Percentiles rank a stretch among this genome's conserved stretches.
phyloP scores from a whole-genome alignment of 2,329 filamentous ascomycete species.

The Curvularia hawaiiensis region DNA sequence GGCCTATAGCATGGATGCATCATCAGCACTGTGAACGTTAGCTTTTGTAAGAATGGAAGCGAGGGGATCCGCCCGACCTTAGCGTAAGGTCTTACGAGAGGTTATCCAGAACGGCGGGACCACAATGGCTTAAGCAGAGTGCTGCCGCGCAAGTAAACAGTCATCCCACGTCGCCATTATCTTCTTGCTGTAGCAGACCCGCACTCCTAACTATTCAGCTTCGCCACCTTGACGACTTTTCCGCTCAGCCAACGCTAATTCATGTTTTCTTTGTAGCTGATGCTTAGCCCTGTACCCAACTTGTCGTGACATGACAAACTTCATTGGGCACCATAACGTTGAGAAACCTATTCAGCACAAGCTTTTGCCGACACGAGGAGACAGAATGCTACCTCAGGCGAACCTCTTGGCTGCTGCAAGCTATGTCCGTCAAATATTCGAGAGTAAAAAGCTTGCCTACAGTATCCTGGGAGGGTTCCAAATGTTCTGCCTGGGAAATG shows the following conservation, averaged over 20 bases:
- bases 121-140: constrained; percentile 5
- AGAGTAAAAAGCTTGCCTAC: constrained; percentile 41
- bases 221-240: neutral
- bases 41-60: constrained; percentile 7
- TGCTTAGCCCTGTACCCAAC: neutral
- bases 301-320: constrained; percentile 24
- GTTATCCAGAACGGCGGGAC: constrained; percentile 11
- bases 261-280: constrained; percentile 1
- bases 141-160: neutral
- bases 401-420: constrained; percentile 40
- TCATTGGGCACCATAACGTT: constrained; percentile 30
- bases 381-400: constrained; percentile 26
- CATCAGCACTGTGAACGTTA: constrained; percentile 15
- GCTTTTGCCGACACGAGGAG: constrained; percentile 21
- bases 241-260: neutral
- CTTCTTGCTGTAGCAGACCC: neutral
- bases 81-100: constrained; percentile 9
- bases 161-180: neutral
- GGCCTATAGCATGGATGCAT: constrained; percentile 8
- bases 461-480: constrained; percentile 38
- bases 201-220: neutral
- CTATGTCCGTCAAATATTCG: constrained; percentile 35
- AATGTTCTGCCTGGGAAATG: constrained; percentile 41
- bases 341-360: constrained; percentile 33
- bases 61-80: constrained; percentile 15